Percentiles rank a stretch among this genome's conserved stretches.
Evolutionary conservation across 2,329 filamentous ascomycete genomes (phyloP).

Genomic region (Neophaeococcomyces mojaviensis): DNA sequence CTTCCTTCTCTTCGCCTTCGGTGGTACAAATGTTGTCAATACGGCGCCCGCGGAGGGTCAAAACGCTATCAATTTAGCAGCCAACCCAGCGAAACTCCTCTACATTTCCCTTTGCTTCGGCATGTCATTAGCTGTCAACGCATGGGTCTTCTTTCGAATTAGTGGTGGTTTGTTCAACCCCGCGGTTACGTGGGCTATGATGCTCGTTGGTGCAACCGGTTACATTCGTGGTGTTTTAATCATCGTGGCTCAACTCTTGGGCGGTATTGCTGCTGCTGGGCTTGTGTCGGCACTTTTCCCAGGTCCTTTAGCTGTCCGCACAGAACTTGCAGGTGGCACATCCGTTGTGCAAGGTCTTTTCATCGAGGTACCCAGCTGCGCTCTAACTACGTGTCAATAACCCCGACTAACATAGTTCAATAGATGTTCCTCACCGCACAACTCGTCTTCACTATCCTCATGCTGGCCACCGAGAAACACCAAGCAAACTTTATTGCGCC

Average conservation of each 20-base stretch:
- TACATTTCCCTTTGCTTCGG: conserved; percentile 40
- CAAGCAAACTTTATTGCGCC: conserved; percentile 13
- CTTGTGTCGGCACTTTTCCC: conserved; percentile 52
- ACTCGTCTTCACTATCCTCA: conserved; percentile 57
- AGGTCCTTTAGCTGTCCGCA: conserved; percentile 48
- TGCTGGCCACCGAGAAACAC: conserved; percentile 55
- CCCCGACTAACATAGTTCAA: conserved; percentile 47
- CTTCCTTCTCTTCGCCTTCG: conserved; percentile 43
- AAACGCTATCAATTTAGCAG: background rate
- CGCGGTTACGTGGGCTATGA: conserved; percentile 47
- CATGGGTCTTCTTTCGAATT: conserved; percentile 48
- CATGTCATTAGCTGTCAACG: conserved; percentile 43
- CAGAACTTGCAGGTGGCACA: conserved; percentile 45
- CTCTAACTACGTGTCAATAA: conserved; percentile 40
- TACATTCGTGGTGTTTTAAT: conserved; percentile 46
- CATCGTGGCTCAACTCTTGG: conserved; percentile 50
- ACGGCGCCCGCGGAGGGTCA: conserved; percentile 19
- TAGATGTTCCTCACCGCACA: conserved; percentile 55
- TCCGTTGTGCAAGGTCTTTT: conserved; percentile 53
- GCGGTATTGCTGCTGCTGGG: conserved; percentile 52
- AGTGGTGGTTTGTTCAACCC: conserved; percentile 47
- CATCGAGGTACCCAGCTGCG: conserved; percentile 56
- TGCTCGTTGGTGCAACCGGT: conserved; percentile 50
- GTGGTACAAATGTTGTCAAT: conserved; percentile 40
- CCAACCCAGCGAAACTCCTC: conserved; percentile 19